Percentiles rank a stretch among this genome's conserved stretches.
Conservation (phyloP, 805 yeast genomes). For the Pachysolen tannophilus region DNA sequence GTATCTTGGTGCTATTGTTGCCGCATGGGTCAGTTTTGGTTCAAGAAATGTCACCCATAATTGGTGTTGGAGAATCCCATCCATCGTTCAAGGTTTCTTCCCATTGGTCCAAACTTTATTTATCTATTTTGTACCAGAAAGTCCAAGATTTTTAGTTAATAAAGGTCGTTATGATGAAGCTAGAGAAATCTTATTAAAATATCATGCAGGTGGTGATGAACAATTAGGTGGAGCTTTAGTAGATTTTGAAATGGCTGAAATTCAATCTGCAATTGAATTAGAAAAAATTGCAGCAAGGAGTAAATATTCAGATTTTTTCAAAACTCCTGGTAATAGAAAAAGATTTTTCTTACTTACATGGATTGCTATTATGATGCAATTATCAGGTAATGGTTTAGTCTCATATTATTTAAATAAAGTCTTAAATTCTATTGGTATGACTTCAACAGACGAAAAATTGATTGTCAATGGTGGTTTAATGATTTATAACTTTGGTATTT, state of each 20-base stretch:
- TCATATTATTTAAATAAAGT: conserved; percentile 43
- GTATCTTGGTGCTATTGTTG: conserved; percentile 33
- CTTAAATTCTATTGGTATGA: conserved; percentile 44
- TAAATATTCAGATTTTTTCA: conserved; percentile 28
- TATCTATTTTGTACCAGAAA: conserved; percentile 32
- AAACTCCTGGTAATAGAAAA: conserved; percentile 27
- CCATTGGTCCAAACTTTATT: conserved; percentile 32
- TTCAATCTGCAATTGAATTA: conserved; percentile 27
- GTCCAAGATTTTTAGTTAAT: conserved; percentile 33
- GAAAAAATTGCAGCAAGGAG: conserved; percentile 24
- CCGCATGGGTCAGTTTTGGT: conserved; percentile 40
- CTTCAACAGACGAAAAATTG: conserved; percentile 33
- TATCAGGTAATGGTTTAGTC: conserved; percentile 39
- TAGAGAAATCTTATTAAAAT: conserved; percentile 21
- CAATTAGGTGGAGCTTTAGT: conserved; percentile 20
- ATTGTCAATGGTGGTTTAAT: conserved; percentile 43
- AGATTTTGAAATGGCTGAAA: conserved; percentile 28
- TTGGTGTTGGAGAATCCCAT: conserved; percentile 50
- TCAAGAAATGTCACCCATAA: conserved; percentile 21
- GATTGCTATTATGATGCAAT: conserved; percentile 27
- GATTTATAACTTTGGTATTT: conserved; percentile 34
- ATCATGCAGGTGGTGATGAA: conserved; percentile 29
- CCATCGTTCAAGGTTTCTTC: conserved; percentile 39
- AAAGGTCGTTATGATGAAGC: conserved; percentile 30
- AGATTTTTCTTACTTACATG: conserved; percentile 25